Percentiles rank a stretch among this genome's conserved stretches.
phyloP scores from a whole-genome alignment of 73 alveolate genomes.

The Halteria grandinella region DNA sequence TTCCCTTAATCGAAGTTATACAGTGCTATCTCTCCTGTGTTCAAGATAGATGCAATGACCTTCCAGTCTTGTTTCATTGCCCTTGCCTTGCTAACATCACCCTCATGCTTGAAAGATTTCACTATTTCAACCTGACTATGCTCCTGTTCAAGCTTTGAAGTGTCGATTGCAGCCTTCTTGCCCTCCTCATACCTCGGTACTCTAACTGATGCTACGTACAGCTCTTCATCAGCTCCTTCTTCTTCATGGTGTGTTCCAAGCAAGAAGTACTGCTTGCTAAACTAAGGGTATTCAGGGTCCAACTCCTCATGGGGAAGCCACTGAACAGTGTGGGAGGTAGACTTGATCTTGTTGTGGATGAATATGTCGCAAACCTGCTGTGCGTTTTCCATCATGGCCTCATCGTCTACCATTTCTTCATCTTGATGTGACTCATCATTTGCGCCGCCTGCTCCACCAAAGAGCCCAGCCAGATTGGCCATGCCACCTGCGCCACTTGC shows the following conservation, averaged over 20 bases:
- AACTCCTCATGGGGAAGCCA: conserved; percentile 25
- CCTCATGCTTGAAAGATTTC: conserved; percentile 71
- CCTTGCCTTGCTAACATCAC: conserved; percentile 81
- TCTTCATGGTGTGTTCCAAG: conserved; percentile 57
- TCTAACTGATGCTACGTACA: conserved; percentile 6
- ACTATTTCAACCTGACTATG: conserved; percentile 71
- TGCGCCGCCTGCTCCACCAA: not conserved
- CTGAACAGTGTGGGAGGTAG: conserved; percentile 49
- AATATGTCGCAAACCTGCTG: not conserved
- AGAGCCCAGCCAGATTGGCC: not conserved
- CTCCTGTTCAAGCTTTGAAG: conserved; percentile 2
- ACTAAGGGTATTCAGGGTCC: conserved; percentile 14
- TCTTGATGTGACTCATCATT: not conserved
- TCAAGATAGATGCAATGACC: conserved; percentile 69
- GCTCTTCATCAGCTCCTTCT: not conserved
- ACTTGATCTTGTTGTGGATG: conserved; percentile 10
- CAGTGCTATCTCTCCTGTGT: conserved; percentile 72
- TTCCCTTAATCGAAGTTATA: conserved; percentile 72
- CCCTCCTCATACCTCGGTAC: not conserved
- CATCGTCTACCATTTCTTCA: conserved; percentile 1
- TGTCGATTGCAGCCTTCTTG: conserved; percentile 21
- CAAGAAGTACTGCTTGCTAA: conserved; percentile 3
- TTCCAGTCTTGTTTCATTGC: conserved; percentile 73
- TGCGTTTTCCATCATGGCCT: conserved; percentile 18
- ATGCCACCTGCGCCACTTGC: conserved; percentile 37